These are phyloP conservation scores for Citrus inodora DNA, from an alignment of 345 rosid species.

Conservation along the genomic window DNA sequence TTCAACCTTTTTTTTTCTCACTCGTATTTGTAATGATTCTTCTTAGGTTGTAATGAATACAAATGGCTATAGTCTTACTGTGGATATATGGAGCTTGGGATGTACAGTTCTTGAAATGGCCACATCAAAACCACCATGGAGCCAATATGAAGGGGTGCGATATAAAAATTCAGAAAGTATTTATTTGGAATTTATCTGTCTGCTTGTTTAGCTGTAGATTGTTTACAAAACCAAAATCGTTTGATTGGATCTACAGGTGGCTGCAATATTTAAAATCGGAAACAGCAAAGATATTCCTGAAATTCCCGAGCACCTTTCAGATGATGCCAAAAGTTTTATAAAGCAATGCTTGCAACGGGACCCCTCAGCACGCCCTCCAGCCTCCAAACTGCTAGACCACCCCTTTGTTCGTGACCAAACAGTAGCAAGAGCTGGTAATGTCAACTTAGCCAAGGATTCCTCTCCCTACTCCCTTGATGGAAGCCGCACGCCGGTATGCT, in stretches of 20 bases:
- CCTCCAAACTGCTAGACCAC: slow-evolving; percentile 71
- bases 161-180: slow-evolving; percentile 7
- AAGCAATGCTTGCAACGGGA: slow-evolving; percentile 86
- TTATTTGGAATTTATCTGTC: slow-evolving; percentile 2
- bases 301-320: slow-evolving; percentile 87
- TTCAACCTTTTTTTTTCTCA: neutral
- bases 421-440: slow-evolving; percentile 44
- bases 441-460: slow-evolving; percentile 49
- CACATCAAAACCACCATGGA: slow-evolving; percentile 94
- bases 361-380: slow-evolving; percentile 79
- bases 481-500: slow-evolving; percentile 62
- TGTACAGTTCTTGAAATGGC: slow-evolving; percentile 99
- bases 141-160: slow-evolving; percentile 91
- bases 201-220: slow-evolving; percentile 7
- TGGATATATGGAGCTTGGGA: slow-evolving; percentile 98
- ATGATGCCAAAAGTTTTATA: slow-evolving; percentile 72
- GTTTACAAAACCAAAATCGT: neutral
- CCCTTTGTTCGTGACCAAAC: slow-evolving; percentile 66
- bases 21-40: slow-evolving; percentile 8
- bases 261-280: slow-evolving; percentile 96
- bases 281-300: slow-evolving; percentile 93
- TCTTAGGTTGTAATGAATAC: slow-evolving; percentile 87
- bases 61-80: slow-evolving; percentile 79
- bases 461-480: slow-evolving; percentile 63
- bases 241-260: slow-evolving; percentile 62